A percentile compares a stretch with the other conserved stretches of the same genome.
Conservation (phyloP, 805 yeast genomes). For the Cyberlindnera petersonii region DNA sequence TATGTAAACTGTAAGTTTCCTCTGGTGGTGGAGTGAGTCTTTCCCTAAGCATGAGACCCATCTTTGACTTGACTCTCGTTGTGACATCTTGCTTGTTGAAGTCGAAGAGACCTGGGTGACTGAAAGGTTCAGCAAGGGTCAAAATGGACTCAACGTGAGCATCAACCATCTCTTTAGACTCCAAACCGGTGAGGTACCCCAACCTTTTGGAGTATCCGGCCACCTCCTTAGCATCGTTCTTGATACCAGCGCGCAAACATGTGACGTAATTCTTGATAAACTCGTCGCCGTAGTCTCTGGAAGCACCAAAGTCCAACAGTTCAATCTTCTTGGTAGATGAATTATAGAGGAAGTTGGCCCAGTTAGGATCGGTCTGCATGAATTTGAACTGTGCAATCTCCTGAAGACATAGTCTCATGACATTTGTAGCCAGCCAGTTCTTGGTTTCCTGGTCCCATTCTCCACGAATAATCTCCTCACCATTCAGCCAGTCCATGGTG, state of each 20-base stretch:
- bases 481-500: conserved; percentile 87
- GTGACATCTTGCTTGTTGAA: conserved; percentile 87
- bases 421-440: conserved; percentile 77
- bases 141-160: conserved; percentile 91
- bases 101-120: conserved; percentile 53
- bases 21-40: conserved; percentile 97
- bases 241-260: conserved; percentile 71
- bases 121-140: conserved; percentile 90
- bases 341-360: conserved; percentile 96
- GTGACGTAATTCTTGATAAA: conserved; percentile 68
- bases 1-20: conserved; percentile 93
- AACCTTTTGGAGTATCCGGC: conserved; percentile 62
- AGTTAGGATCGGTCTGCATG: conserved; percentile 99
- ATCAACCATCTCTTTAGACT: conserved; percentile 77
- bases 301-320: conserved; percentile 92
- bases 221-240: conserved; percentile 59
- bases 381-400: conserved; percentile 83
- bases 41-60: conserved; percentile 85
- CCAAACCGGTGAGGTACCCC: conserved; percentile 91
- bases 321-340: conserved; percentile 68
- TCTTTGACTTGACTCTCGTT: conserved; percentile 84
- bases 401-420: conserved; percentile 80
- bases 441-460: conserved; percentile 68
- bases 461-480: conserved; percentile 76
- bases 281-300: conserved; percentile 67